Conservation (phyloP, 768 basidiomycete species). For the Collybia nuda region DNA sequence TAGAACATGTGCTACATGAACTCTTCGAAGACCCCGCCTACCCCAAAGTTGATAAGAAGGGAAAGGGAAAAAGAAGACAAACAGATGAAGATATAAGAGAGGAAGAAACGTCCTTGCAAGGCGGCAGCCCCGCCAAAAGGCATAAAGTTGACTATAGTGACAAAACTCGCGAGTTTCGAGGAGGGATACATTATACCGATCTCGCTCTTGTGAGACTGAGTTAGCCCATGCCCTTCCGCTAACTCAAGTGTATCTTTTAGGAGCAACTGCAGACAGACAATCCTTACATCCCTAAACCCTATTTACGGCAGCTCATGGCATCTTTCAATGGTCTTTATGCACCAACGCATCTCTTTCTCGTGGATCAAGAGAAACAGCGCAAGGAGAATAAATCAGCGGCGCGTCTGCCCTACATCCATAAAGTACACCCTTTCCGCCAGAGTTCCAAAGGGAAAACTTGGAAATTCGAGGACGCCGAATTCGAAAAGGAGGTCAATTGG, state of each 20-base stretch:
- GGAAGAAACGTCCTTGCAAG: slow-evolving; percentile 15
- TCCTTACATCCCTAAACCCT: slow-evolving; percentile 45
- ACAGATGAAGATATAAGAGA: slow-evolving; percentile 29
- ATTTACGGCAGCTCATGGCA: slow-evolving; percentile 41
- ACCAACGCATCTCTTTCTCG: slow-evolving; percentile 52
- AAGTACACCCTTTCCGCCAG: slow-evolving; percentile 22
- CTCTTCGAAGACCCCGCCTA: slow-evolving; percentile 63
- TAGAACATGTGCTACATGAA: slow-evolving; percentile 54
- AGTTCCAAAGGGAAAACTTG: slow-evolving; percentile 45
- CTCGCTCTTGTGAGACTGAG: slow-evolving; percentile 48
- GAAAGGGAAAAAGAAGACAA: slow-evolving; percentile 26
- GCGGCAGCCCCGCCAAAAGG: slow-evolving; percentile 29
- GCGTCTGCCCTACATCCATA: slow-evolving; percentile 32
- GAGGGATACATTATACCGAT: slow-evolving; percentile 46
- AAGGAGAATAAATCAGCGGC: slow-evolving; percentile 5
- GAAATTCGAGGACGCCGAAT: slow-evolving; percentile 40
- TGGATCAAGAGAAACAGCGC: slow-evolving; percentile 17
- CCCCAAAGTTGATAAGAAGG: slow-evolving; percentile 42
- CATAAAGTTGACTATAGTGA: slow-evolving; percentile 54
- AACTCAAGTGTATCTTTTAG: slow-evolving; percentile 26
- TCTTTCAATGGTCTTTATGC: slow-evolving; percentile 46
- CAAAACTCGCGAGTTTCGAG: slow-evolving; percentile 40
- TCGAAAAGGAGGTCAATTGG: slow-evolving; percentile 32
- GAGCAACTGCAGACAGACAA: slow-evolving; percentile 50
- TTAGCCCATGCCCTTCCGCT: background rate